Conservation (phyloP, 2,329 filamentous ascomycete genomes). For the Neofusicoccum umdonicola region DNA sequence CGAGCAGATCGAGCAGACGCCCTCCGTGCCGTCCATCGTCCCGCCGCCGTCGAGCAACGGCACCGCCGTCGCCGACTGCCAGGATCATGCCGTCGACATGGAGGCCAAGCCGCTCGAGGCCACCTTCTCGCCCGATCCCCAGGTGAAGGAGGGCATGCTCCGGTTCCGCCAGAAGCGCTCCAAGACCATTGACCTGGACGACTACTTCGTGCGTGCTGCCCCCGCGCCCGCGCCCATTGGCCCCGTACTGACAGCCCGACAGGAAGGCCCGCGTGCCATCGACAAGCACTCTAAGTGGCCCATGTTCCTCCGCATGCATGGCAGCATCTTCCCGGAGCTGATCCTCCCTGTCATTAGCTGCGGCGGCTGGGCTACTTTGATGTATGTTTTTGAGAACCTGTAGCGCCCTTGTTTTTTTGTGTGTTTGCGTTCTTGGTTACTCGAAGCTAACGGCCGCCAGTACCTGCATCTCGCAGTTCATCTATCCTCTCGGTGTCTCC, state of each 20-base stretch:
- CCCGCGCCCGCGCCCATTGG: constrained; percentile 21
- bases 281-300: constrained; percentile 75
- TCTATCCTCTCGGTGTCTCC: constrained; percentile 56
- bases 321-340: constrained; percentile 72
- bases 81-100: constrained; percentile 1
- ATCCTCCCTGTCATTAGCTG: constrained; percentile 66
- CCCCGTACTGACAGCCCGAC: background rate
- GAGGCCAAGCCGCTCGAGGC: constrained; percentile 11
- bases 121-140: background rate
- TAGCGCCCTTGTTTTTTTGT: constrained; percentile 26
- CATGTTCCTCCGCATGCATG: constrained; percentile 71
- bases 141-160: background rate
- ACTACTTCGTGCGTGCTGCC: constrained; percentile 55
- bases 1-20: background rate
- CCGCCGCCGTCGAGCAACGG: constrained; percentile 13
- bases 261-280: constrained; percentile 63
- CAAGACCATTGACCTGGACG: constrained; percentile 47
- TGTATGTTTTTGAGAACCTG: constrained; percentile 40
- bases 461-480: constrained; percentile 45
- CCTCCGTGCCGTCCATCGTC: background rate
- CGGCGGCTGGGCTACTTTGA: constrained; percentile 62
- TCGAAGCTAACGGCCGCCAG: background rate
- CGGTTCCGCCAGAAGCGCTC: constrained; percentile 26
- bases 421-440: background rate
- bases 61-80: constrained; percentile 1